phyloP scores from a whole-genome alignment of 305 asterid species.

The Fraxinus latifolia region DNA sequence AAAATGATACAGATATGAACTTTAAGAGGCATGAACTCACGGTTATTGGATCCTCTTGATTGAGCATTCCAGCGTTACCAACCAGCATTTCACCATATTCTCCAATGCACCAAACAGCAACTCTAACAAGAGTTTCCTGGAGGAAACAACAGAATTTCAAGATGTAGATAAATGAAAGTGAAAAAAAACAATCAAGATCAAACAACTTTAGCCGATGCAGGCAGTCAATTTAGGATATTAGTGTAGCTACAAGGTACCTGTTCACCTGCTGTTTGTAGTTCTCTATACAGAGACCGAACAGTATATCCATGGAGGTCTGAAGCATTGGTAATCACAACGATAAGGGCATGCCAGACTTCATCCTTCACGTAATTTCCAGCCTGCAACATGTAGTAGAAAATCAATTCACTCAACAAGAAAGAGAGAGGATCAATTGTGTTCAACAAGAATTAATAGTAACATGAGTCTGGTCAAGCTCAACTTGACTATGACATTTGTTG shows the following conservation, averaged over 20 bases:
- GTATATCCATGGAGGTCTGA: slow-evolving; percentile 90
- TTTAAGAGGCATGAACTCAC: slow-evolving; percentile 55
- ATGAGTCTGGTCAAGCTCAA: slow-evolving; percentile 5
- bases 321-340: slow-evolving; percentile 84
- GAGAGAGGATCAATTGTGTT: neutral
- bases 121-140: slow-evolving; percentile 90
- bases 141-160: slow-evolving; percentile 24
- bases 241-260: slow-evolving; percentile 53
- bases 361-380: slow-evolving; percentile 96
- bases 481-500: slow-evolving; percentile 1
- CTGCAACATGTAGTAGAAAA: slow-evolving; percentile 44
- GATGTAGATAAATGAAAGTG: slow-evolving; percentile 2
- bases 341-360: slow-evolving; percentile 94
- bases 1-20: neutral
- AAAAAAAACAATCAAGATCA: neutral
- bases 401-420: slow-evolving; percentile 18
- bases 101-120: slow-evolving; percentile 98
- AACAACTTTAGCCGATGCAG: neutral
- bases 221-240: neutral
- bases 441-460: neutral
- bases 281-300: slow-evolving; percentile 77
- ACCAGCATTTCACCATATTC: slow-evolving; percentile 93
- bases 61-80: slow-evolving; percentile 68
- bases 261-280: slow-evolving; percentile 61
- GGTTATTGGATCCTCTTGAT: slow-evolving; percentile 72